Evolutionary conservation across 768 basidiomycete species (phyloP).

Genomic region (Pleurotus ostreatus): DNA sequence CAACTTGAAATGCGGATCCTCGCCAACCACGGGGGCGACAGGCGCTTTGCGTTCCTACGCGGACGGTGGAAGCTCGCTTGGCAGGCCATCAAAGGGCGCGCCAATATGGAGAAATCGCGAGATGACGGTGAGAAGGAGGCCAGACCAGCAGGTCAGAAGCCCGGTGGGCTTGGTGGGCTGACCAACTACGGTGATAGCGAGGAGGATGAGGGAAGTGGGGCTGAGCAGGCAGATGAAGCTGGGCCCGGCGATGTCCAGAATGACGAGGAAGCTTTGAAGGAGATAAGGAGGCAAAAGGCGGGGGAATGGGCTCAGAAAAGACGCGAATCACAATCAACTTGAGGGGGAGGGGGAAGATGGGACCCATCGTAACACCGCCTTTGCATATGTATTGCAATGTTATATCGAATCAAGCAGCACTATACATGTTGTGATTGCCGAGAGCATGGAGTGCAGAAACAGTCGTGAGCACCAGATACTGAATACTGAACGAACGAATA

Average conservation of each 20-base stretch:
- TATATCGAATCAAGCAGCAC: too few species aligned
- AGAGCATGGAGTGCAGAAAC: too few species aligned
- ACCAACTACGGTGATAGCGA: conserved; percentile 59
- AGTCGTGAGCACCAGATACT: too few species aligned
- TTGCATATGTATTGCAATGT: too few species aligned
- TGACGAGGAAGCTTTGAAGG: conserved; percentile 27
- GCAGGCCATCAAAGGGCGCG: conserved; percentile 49
- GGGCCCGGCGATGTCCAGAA: conserved; percentile 25
- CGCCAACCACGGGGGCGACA: conserved; percentile 77
- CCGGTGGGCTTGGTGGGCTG: conserved; percentile 43
- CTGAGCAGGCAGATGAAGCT: conserved; percentile 17
- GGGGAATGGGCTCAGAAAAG: conserved; percentile 57
- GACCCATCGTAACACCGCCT: too few species aligned
- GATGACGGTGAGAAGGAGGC: conserved; percentile 22
- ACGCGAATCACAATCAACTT: conserved; percentile 17
- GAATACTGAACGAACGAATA: too few species aligned
- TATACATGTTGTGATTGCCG: too few species aligned
- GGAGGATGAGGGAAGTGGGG: conserved; percentile 20
- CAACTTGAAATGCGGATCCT: conserved; percentile 87
- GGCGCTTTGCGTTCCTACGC: conserved; percentile 75
- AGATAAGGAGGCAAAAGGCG: conserved; percentile 50
- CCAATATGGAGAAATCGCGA: conserved; percentile 25
- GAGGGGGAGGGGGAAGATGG: not conserved
- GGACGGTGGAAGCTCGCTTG: conserved; percentile 73
- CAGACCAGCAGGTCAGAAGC: conserved; percentile 9